Evolutionary conservation across 2,329 filamentous ascomycete genomes (phyloP).

Genomic region (Trichoderma polysporum): DNA sequence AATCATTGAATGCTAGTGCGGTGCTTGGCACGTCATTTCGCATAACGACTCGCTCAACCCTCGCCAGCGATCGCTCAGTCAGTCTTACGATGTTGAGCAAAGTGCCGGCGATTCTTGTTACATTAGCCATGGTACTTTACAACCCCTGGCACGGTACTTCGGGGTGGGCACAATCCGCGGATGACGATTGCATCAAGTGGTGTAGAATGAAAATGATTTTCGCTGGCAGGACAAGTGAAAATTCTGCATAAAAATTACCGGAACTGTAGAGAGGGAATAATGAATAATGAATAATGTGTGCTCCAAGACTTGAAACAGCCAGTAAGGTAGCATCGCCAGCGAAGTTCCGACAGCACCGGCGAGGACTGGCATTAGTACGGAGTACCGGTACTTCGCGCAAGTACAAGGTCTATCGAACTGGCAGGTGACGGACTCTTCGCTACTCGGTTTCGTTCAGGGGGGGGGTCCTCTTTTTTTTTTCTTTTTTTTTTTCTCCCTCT

Average conservation of each 20-base stretch:
- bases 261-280: background rate
- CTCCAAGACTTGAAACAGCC: background rate
- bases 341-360: background rate
- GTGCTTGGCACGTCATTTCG: conserved; percentile 8
- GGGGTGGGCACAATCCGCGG: no score
- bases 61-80: background rate
- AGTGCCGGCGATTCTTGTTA: background rate
- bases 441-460: background rate
- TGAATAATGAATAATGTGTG: background rate
- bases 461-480: background rate
- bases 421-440: background rate
- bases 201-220: background rate
- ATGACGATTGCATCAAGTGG: background rate
- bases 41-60: background rate
- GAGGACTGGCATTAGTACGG: no score
- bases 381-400: background rate
- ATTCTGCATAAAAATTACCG: background rate
- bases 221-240: background rate
- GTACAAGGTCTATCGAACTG: no score
- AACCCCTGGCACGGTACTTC: background rate
- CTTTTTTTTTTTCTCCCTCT: background rate
- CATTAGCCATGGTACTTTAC: background rate
- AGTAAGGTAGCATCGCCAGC: background rate
- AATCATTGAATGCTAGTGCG: background rate
- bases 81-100: conserved; percentile 4